A percentile compares a stretch with the other conserved stretches of the same genome.
These are phyloP conservation scores for Alternaria ventricosa DNA, from an alignment of 2,329 filamentous ascomycete genomes.

Conservation along the genomic window DNA sequence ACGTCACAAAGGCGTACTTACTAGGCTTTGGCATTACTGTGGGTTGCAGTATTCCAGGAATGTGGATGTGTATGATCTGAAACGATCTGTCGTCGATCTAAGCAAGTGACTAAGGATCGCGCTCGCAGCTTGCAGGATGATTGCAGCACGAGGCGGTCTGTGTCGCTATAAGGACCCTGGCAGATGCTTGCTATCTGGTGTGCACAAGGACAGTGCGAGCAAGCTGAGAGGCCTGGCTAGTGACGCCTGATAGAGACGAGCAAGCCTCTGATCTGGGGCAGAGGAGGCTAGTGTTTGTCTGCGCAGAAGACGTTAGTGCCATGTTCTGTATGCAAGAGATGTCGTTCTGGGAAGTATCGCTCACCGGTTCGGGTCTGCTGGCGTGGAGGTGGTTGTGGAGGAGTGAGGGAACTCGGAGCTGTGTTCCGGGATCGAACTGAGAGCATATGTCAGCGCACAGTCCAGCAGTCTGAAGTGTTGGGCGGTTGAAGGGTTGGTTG, in stretches of 20 bases:
- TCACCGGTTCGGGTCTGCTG: conserved; percentile 33
- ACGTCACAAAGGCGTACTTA: conserved; percentile 47
- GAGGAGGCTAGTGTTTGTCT: conserved; percentile 40
- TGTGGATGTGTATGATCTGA: conserved; percentile 49
- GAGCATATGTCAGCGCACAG: conserved; percentile 39
- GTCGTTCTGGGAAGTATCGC: conserved; percentile 22
- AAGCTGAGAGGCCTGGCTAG: conserved; percentile 40
- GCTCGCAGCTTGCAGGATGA: conserved; percentile 40
- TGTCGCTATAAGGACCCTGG: conserved; percentile 45
- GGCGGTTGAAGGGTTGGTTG: conserved; percentile 37
- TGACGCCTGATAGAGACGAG: conserved; percentile 37
- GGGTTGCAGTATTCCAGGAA: conserved; percentile 47
- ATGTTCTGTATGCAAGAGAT: conserved; percentile 24
- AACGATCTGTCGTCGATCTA: conserved; percentile 44
- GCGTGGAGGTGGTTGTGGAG: conserved; percentile 22
- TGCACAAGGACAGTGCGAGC: conserved; percentile 44
- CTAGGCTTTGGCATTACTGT: conserved; percentile 49
- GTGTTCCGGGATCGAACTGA: conserved; percentile 26
- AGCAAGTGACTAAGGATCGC: conserved; percentile 46
- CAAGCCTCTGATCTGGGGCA: conserved; percentile 36
- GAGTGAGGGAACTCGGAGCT: conserved; percentile 36
- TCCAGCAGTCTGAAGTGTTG: conserved; percentile 31
- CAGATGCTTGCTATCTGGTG: conserved; percentile 41
- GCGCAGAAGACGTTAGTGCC: conserved; percentile 37
- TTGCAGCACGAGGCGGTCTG: conserved; percentile 48